Evolutionary conservation across 2,329 filamentous ascomycete species (phyloP).

Genomic region (Microdochium paspali): DNA sequence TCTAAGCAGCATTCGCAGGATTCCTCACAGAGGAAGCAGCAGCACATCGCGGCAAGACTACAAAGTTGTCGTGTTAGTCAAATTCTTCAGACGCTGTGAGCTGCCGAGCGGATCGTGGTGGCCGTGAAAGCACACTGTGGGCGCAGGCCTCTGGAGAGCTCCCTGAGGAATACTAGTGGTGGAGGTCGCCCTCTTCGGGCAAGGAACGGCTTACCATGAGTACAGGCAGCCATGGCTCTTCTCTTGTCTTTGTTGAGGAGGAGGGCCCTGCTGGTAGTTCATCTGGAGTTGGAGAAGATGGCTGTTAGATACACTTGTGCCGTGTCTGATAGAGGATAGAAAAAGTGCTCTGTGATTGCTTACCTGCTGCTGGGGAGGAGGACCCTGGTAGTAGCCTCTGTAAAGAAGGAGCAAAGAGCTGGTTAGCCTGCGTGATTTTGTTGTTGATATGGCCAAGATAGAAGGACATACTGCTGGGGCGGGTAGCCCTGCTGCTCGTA

Average conservation of each 20-base stretch:
- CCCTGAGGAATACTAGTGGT: too few species aligned
- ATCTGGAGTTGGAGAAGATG: conserved; percentile 11
- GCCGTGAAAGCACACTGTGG: too few species aligned
- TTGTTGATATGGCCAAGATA: too few species aligned
- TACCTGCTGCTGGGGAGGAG: neutral
- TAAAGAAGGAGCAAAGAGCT: neutral
- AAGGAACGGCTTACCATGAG: conserved; percentile 19
- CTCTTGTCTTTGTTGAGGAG: conserved; percentile 20
- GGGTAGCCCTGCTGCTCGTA: neutral
- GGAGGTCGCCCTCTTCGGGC: too few species aligned
- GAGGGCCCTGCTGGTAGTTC: conserved; percentile 22
- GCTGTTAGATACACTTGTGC: too few species aligned
- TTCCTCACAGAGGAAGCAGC: conserved; percentile 33
- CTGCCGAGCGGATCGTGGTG: too few species aligned
- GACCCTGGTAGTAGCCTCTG: neutral
- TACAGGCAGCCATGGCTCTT: conserved; percentile 32
- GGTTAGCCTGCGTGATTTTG: neutral
- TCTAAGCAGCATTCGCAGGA: conserved; percentile 33
- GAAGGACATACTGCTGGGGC: neutral
- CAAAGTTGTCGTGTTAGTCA: conserved; percentile 1
- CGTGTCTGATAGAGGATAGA: too few species aligned
- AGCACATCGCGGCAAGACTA: conserved; percentile 30
- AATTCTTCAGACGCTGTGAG: too few species aligned
- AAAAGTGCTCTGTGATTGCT: too few species aligned
- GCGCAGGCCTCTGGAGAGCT: too few species aligned